Percentiles rank a stretch among this genome's conserved stretches.
Conservation (phyloP, 2,329 filamentous ascomycete genomes). For the Cercospora citrullina region DNA sequence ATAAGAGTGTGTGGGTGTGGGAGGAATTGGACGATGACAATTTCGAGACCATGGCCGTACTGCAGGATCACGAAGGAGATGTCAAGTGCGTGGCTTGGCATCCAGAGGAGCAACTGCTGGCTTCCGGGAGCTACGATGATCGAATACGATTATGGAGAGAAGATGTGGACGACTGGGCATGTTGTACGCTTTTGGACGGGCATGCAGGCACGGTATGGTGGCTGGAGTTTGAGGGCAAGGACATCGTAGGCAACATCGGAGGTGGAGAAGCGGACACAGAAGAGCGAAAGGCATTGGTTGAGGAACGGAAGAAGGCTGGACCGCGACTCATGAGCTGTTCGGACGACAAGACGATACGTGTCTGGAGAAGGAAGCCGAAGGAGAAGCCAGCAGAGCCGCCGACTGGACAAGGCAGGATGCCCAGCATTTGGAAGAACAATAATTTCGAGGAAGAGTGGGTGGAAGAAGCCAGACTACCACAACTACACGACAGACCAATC, state of each 20-base stretch:
- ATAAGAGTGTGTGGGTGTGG: slow-evolving; percentile 98
- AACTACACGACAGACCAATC: slow-evolving; percentile 73
- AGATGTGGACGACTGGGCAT: slow-evolving; percentile 92
- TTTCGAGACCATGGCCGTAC: slow-evolving; percentile 92
- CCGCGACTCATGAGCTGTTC: slow-evolving; percentile 77
- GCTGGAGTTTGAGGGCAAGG: slow-evolving; percentile 63
- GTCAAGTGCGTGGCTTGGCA: slow-evolving; percentile 96
- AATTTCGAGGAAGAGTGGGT: slow-evolving; percentile 79
- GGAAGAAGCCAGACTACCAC: slow-evolving; percentile 73
- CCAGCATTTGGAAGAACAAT: slow-evolving; percentile 81
- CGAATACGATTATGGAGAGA: slow-evolving; percentile 86
- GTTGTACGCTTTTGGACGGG: slow-evolving; percentile 76
- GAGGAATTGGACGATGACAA: slow-evolving; percentile 94
- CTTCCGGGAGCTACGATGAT: slow-evolving; percentile 91
- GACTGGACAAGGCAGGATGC: slow-evolving; percentile 62
- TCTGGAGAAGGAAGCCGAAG: slow-evolving; percentile 70
- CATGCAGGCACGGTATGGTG: slow-evolving; percentile 90
- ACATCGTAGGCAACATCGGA: slow-evolving; percentile 34
- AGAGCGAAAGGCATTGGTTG: slow-evolving; percentile 40
- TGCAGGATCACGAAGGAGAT: slow-evolving; percentile 92
- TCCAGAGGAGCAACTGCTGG: slow-evolving; percentile 74
- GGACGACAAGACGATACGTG: slow-evolving; percentile 74
- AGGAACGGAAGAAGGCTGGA: slow-evolving; percentile 44
- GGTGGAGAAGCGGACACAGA: slow-evolving; percentile 27
- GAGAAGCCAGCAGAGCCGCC: slow-evolving; percentile 49